Percentiles rank a stretch among this genome's conserved stretches.
phyloP scores from a whole-genome alignment of 2,329 filamentous ascomycete species.

The Colletotrichum sp. region DNA sequence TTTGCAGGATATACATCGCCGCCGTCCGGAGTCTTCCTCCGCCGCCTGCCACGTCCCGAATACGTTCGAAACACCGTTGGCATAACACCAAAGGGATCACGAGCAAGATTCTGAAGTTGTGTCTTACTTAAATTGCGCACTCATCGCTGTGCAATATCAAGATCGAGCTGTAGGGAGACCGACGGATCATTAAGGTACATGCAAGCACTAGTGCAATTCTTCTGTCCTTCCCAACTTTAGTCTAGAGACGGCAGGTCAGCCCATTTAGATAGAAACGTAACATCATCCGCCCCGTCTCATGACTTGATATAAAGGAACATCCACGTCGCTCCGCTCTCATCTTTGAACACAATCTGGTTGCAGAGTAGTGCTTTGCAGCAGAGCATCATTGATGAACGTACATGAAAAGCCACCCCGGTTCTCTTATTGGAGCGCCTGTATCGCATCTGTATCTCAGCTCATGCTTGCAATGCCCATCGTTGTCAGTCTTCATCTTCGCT shows the following conservation, averaged over 20 bases:
- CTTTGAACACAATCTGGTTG: neutral
- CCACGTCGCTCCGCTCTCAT: fast-evolving
- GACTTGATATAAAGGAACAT: neutral
- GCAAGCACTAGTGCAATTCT: neutral
- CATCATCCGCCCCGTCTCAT: fast-evolving
- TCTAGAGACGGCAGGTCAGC: neutral
- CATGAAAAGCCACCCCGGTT: neutral
- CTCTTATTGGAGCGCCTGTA: neutral
- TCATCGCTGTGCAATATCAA: neutral
- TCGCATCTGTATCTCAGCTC: neutral
- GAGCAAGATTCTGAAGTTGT: neutral
- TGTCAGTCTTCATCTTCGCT: neutral
- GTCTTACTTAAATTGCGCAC: fast-evolving
- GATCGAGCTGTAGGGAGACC: neutral
- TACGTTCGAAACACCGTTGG: neutral
- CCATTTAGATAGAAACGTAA: neutral
- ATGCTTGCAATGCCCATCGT: neutral
- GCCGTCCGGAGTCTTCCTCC: neutral
- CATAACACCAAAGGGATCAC: neutral
- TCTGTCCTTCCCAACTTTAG: neutral
- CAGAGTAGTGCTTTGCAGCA: too few relatives aligned
- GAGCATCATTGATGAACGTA: neutral
- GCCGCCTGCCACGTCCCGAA: neutral
- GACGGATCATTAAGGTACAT: neutral
- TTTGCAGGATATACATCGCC: neutral